Conservation (phyloP, 345 rosid species). For the Arabis hirsuta region DNA sequence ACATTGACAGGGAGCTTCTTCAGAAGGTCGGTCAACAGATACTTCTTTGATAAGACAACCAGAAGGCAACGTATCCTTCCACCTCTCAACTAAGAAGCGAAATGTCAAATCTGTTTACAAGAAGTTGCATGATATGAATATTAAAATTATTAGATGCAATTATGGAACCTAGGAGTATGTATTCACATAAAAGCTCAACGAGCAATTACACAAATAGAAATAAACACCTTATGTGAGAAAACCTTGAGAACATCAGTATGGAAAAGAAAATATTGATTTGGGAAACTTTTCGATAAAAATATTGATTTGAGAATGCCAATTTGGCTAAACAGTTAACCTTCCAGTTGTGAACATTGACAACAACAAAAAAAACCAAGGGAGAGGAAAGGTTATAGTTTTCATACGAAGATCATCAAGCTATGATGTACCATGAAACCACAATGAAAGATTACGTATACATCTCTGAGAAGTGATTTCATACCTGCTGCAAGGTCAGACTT, state of each 20-base stretch:
- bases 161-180: constrained; percentile 7
- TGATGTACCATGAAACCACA: not conserved
- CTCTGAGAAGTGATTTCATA: constrained; percentile 42
- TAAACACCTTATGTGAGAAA: constrained; percentile 8
- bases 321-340: constrained; percentile 3
- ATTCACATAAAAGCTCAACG: constrained; percentile 15
- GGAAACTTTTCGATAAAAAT: too few relatives aligned
- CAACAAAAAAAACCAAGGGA: constrained; percentile 22
- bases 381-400: not conserved
- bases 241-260: constrained; percentile 11
- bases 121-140: constrained; percentile 12
- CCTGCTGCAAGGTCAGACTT: constrained; percentile 89
- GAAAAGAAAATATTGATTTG: not conserved
- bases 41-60: constrained; percentile 84
- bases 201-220: constrained; percentile 16
- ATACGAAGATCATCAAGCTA: constrained; percentile 2
- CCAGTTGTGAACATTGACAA: constrained; percentile 7
- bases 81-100: constrained; percentile 75
- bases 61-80: constrained; percentile 77
- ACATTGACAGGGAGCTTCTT: constrained; percentile 87
- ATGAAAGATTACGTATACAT: constrained; percentile 13
- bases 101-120: constrained; percentile 74
- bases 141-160: constrained; percentile 5
- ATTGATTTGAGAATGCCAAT: constrained; percentile 8
- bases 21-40: constrained; percentile 82